phyloP scores from a whole-genome alignment of 116 monocot genomes.

The Cymodocea nodosa region DNA sequence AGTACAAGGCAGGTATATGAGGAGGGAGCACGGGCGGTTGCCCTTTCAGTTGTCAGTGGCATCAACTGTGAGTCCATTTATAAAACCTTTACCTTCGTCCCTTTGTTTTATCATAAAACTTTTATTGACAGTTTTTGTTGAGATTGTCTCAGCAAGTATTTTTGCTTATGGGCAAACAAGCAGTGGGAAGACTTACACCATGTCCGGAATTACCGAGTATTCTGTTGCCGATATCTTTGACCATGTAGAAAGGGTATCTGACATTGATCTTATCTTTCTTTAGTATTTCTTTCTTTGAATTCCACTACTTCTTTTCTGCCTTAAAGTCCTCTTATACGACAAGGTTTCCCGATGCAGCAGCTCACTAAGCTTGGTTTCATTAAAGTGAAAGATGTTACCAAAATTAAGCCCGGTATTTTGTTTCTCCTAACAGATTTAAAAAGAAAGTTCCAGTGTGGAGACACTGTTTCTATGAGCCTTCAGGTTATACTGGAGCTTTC shows the following conservation, averaged over 20 bases:
- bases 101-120: not conserved
- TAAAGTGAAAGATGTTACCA: no score
- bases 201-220: constrained; percentile 86
- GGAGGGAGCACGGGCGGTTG: constrained; percentile 91
- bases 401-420: no score
- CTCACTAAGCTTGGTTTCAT: no score
- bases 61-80: constrained; percentile 61
- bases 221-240: constrained; percentile 77
- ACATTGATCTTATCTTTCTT: not conserved
- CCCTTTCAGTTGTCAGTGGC: constrained; percentile 80
- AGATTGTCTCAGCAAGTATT: constrained; percentile 63
- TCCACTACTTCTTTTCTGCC: not conserved
- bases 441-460: no score
- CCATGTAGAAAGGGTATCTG: constrained; percentile 62
- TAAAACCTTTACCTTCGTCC: not conserved
- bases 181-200: constrained; percentile 98
- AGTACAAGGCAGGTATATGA: constrained; percentile 81
- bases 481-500: no score
- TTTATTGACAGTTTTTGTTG: not conserved
- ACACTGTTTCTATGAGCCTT: no score
- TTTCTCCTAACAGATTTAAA: no score
- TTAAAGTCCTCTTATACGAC: no score
- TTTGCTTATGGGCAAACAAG: constrained; percentile 99
- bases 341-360: no score
- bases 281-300: not conserved